phyloP scores from a whole-genome alignment of 2,329 filamentous ascomycete species.

The Akanthomyces lecanii region DNA sequence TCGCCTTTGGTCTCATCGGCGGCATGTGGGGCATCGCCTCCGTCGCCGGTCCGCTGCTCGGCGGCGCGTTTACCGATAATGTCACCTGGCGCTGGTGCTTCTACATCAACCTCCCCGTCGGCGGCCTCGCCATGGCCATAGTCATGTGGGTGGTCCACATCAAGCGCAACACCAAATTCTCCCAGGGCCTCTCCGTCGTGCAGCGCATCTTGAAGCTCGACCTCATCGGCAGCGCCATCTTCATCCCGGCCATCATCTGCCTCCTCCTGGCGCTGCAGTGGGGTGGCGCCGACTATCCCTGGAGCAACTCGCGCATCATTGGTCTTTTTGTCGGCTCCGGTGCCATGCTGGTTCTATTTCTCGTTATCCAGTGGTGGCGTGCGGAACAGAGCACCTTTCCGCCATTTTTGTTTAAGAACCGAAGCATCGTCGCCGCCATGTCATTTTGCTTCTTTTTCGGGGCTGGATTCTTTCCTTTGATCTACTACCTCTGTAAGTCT shows the following conservation, averaged over 20 bases:
- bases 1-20: slow-evolving; percentile 51
- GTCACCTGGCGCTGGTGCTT: slow-evolving; percentile 52
- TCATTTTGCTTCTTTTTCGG: slow-evolving; percentile 47
- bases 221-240: slow-evolving; percentile 43
- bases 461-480: slow-evolving; percentile 47
- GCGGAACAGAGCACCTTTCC: slow-evolving; percentile 43
- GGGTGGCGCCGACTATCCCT: slow-evolving; percentile 50
- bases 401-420: slow-evolving; percentile 41
- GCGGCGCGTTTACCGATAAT: slow-evolving; percentile 47
- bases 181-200: slow-evolving; percentile 30
- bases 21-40: slow-evolving; percentile 54
- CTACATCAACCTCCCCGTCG: slow-evolving; percentile 44
- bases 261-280: slow-evolving; percentile 54
- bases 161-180: slow-evolving; percentile 32
- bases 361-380: slow-evolving; percentile 41
- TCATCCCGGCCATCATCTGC: slow-evolving; percentile 49
- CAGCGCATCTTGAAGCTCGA: slow-evolving; percentile 44
- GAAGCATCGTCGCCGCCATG: slow-evolving; percentile 38
- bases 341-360: slow-evolving; percentile 43
- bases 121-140: slow-evolving; percentile 43
- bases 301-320: slow-evolving; percentile 45
- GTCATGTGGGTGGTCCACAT: slow-evolving; percentile 45
- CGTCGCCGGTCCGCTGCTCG: slow-evolving; percentile 47
- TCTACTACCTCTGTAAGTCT: slow-evolving; percentile 40
- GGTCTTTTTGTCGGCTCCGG: slow-evolving; percentile 49